Evolutionary conservation across 352 stramenopile species (phyloP), one percentile per base, ranked within the genome.

Genomic region (Pythium myriotylum): DNA sequence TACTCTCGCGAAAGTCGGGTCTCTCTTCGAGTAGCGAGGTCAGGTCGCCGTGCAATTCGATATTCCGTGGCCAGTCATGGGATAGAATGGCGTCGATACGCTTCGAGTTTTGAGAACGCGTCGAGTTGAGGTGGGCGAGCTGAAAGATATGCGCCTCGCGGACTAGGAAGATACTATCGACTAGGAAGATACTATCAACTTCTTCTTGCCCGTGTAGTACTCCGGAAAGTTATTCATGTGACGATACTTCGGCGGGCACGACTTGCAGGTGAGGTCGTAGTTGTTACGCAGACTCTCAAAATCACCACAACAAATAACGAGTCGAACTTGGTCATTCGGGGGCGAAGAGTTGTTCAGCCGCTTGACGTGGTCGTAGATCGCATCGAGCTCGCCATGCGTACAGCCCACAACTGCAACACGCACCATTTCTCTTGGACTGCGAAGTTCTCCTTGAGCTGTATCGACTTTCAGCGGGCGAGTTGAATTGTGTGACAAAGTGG

Each of bases 61-160:
- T 98, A 6, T 92, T 92, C n/a, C 86, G 79, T 5, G 98, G 98
- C 98, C 98, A 99, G 74, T 99, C 98, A 70, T 99, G 97, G 45
- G 92, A 98, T 8, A 99, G 54, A 42, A 99, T 93, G 5, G 98
- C 86, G 50, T 97, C 91, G 12, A 99, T 65, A 2, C 67, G 29
- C 29, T 35, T 35, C 10, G 29, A 35, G 10, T 35, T 35, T 10
- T 35, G 29, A 10, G 29, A 35, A 35, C 29, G 29, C 29, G 60
- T 43, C 99, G 46, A 22, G 46, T 13, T 32, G 19, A 99, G 62
- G 76, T 98, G 33, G 74, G 96, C 22, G 81, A 98, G 56, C 73
- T 98, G 27, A 91, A 99, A 67, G 79, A 98, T 24, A 91, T 94
- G 73, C 77, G 97, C 59, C 79, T 99, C 46, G 68, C 86, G 62